Base-by-base conservation (phyloP, 169 alveolate genomes). In the Condylostoma magnum region DNA sequence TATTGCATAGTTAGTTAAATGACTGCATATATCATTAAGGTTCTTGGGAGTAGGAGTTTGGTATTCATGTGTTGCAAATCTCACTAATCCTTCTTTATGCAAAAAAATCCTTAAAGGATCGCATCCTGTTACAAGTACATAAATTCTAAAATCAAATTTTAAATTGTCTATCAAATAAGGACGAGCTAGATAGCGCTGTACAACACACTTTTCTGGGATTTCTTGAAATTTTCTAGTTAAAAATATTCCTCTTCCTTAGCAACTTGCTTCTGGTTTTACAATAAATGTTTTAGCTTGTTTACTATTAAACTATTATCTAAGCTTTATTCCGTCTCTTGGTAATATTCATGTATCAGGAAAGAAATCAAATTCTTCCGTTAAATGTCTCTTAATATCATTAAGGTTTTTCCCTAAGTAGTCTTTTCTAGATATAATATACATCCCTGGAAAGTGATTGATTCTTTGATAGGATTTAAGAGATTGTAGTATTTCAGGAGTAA, bases 61-160 rank as follows among this genome's bases (percentile, higher is more conserved):
- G 73, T 92, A 95, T 44, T 73, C 37, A 25, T 83, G 91, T 33
- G 97, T 95, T 25, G 98, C 95, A 75, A 95, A 89, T 28, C 98
- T 60, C 6, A 90, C 97, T 46, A 95, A 75, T 3, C 98, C 98
- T 50, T 95, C 97, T 69, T 86, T 80, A 69, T 79, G 94, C 28
- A 93, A 69, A 77, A 74, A 90, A 15, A 87, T 67, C 36, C 80
- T 48, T 4, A 82, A 70, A 15, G 99, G 99, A 60, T 92, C 95
- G 51, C 96, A 85, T 10, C 98, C 97, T 1, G 94, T 86, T 37
- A 97, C 87, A 44, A 95, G 83, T 30, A 97, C 97, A 76, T 97
- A 97, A 27, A 97, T 82, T 80, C 99, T 85, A 5, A 97, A 83
- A 80, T 97, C 98, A 77, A 93, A 95, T 83, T 97, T 97, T 60